A percentile compares a stretch with the other conserved stretches of the same genome.
Evolutionary conservation across 768 basidiomycete genomes (phyloP).

Genomic region (Suillus paluster): DNA sequence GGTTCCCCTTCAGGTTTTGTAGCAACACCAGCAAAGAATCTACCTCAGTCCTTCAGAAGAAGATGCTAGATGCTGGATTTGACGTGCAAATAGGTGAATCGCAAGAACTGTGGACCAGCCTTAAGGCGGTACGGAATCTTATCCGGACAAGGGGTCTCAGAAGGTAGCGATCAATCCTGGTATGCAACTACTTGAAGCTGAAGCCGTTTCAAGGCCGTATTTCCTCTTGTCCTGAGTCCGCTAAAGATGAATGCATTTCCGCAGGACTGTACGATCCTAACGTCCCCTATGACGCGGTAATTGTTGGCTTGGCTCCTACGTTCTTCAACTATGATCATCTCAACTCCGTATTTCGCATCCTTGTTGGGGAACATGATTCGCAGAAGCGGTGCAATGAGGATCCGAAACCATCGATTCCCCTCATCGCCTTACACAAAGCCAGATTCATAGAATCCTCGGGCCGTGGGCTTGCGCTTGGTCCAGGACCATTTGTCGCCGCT

Average conservation of each 20-base stretch:
- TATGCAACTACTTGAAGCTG: background rate
- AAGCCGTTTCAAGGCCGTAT: constrained; percentile 46
- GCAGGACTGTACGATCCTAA: constrained; percentile 15
- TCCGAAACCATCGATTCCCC: constrained; percentile 24
- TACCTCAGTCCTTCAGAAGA: constrained; percentile 43
- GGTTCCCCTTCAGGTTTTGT: constrained; percentile 56
- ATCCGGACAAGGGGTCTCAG: constrained; percentile 46
- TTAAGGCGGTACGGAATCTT: constrained; percentile 58
- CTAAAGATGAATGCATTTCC: constrained; percentile 45
- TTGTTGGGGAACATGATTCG: constrained; percentile 45
- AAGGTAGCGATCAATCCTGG: constrained; percentile 33
- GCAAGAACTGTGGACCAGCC: constrained; percentile 64
- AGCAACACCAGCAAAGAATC: constrained; percentile 77
- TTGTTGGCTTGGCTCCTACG: constrained; percentile 63
- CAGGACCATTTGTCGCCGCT: constrained; percentile 70
- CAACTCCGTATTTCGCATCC: constrained; percentile 69
- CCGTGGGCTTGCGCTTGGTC: constrained; percentile 62
- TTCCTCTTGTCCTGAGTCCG: constrained; percentile 58
- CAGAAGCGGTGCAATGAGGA: constrained; percentile 6
- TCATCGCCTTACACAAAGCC: constrained; percentile 66
- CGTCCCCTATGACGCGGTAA: constrained; percentile 56
- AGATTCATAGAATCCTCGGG: constrained; percentile 53
- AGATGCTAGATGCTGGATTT: constrained; percentile 55
- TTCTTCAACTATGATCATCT: constrained; percentile 57
- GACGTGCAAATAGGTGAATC: constrained; percentile 31